Percentiles rank a stretch among this genome's conserved stretches.
These are phyloP conservation scores for Coccomyxa sp. DNA, from an alignment of 139 green algal species.

Conservation along the genomic window DNA sequence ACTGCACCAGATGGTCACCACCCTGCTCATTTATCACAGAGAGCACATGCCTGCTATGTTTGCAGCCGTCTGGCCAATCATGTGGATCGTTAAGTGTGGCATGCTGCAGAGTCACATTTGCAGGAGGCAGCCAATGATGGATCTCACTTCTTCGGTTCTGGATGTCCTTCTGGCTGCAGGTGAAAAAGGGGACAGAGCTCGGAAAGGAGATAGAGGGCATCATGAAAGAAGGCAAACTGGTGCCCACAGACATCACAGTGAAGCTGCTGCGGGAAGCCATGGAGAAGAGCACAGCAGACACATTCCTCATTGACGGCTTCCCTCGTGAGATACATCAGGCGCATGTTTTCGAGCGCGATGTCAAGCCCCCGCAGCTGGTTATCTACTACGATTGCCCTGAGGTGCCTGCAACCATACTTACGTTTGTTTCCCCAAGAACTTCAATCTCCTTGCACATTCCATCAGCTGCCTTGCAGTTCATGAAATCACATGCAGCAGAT, in stretches of 20 bases:
- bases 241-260: slow-evolving; percentile 72
- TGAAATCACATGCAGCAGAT: no score
- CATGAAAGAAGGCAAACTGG: slow-evolving; percentile 81
- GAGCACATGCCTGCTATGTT: not conserved
- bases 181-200: not conserved
- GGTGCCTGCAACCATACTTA: not conserved
- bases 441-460: no score
- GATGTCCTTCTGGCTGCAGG: not conserved
- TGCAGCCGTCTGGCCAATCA: not conserved
- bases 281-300: slow-evolving; percentile 33
- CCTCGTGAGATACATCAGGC: slow-evolving; percentile 61
- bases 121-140: not conserved
- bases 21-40: not conserved
- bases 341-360: not conserved
- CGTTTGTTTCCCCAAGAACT: no score
- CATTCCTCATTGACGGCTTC: slow-evolving; percentile 92
- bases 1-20: not conserved
- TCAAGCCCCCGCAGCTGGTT: slow-evolving; percentile 31
- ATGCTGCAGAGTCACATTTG: not conserved
- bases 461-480: no score
- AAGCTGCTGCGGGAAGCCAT: slow-evolving; percentile 70
- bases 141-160: not conserved
- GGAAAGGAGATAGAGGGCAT: slow-evolving; percentile 62
- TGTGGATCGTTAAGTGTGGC: not conserved
- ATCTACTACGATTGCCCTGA: slow-evolving; percentile 84